Percentiles rank a stretch among this genome's conserved stretches.
Conservation (phyloP, 495 filamentous ascomycete genomes). For the Xylaria acuta region DNA sequence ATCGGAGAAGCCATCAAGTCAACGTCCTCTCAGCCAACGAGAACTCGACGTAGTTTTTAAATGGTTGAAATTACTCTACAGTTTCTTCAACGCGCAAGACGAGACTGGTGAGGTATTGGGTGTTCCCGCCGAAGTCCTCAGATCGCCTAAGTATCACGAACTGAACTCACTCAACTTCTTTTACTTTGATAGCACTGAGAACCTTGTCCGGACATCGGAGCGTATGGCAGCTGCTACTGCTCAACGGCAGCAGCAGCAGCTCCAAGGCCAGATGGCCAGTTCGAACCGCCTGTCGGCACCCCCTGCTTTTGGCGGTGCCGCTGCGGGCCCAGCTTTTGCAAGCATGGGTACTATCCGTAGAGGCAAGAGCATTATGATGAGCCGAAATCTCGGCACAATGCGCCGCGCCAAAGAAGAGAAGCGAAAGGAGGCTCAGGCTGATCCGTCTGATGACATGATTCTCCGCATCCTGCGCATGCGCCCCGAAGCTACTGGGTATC, state of each 20-base stretch:
- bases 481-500: constrained; percentile 88
- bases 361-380: constrained; percentile 94
- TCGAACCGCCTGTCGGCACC: constrained; percentile 76
- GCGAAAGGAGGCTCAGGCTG: constrained; percentile 91
- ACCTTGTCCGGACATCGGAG: constrained; percentile 89
- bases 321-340: constrained; percentile 65
- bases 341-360: constrained; percentile 76
- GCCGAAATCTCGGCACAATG: constrained; percentile 95
- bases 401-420: constrained; percentile 94
- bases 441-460: constrained; percentile 98
- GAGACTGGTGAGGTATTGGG: constrained; percentile 87
- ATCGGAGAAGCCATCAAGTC: constrained; percentile 91
- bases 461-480: constrained; percentile 94
- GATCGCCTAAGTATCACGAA: constrained; percentile 97
- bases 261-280: constrained; percentile 42
- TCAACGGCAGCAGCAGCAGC: constrained; percentile 72
- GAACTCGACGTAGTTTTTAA: constrained; percentile 95
- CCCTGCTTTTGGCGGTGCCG: constrained; percentile 56
- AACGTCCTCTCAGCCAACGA: constrained; percentile 83
- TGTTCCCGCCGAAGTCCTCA: constrained; percentile 87
- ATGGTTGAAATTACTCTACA: constrained; percentile 90
- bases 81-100: constrained; percentile 94
- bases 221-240: constrained; percentile 90
- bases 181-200: constrained; percentile 93
- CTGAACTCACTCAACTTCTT: constrained; percentile 96